phyloP scores from a whole-genome alignment of 2,329 filamentous ascomycete species.

The Aspergillus glaucus region DNA sequence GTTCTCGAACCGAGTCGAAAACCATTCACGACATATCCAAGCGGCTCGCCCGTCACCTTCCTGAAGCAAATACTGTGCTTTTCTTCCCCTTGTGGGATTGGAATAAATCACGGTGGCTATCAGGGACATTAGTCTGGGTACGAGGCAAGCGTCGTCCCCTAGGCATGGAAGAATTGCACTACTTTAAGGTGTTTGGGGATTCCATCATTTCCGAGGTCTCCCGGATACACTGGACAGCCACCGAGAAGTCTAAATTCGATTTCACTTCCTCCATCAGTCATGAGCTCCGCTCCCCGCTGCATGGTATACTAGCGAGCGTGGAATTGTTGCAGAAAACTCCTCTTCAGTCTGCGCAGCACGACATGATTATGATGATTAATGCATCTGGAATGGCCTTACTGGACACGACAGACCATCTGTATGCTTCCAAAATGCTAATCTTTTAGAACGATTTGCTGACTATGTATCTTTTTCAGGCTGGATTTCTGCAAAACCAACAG shows the following conservation, averaged over 20 bases:
- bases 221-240: conserved; percentile 26
- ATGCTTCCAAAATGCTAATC: conserved; percentile 3
- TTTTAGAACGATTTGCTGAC: conserved; percentile 1
- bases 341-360: conserved; percentile 35
- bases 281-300: conserved; percentile 45
- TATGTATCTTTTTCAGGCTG: conserved; percentile 10
- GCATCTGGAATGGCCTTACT: conserved; percentile 46
- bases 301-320: conserved; percentile 43
- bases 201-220: conserved; percentile 30
- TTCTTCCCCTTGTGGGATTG: conserved; percentile 32
- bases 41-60: conserved; percentile 11
- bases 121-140: conserved; percentile 25
- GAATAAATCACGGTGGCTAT: conserved; percentile 27
- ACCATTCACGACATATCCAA: conserved; percentile 9
- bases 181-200: conserved; percentile 30
- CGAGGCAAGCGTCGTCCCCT: conserved; percentile 12
- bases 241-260: conserved; percentile 45
- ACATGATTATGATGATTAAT: conserved; percentile 44
- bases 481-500: conserved; percentile 34
- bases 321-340: conserved; percentile 45
- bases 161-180: conserved; percentile 24
- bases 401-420: conserved; percentile 40
- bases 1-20: conserved; percentile 2
- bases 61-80: conserved; percentile 19
- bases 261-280: conserved; percentile 50